Conservation (phyloP, 352 stramenopile species). For the Globisporangium mamillatum region DNA sequence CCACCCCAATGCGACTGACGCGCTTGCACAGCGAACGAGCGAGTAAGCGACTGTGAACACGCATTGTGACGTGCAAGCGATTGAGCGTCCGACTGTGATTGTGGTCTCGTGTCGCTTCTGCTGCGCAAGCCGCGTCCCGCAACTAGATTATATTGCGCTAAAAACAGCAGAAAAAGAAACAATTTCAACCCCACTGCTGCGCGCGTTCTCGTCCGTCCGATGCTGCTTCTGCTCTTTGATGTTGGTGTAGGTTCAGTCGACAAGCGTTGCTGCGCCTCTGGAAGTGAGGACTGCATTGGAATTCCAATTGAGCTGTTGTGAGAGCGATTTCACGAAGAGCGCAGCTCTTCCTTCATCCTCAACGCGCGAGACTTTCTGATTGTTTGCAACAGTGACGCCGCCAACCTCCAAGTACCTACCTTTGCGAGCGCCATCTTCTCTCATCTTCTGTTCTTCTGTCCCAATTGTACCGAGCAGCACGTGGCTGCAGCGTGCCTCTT, state of each 20-base stretch:
- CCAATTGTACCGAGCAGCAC: background rate
- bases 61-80: background rate
- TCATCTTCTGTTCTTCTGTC: background rate
- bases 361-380: background rate
- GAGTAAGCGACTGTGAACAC: too few relatives aligned
- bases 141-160: slow-evolving; percentile 15
- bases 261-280: too few relatives aligned
- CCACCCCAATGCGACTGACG: background rate
- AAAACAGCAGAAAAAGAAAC: background rate
- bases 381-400: background rate
- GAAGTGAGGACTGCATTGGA: too few relatives aligned
- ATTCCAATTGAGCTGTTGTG: too few relatives aligned
- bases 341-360: background rate
- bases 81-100: background rate
- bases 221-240: background rate
- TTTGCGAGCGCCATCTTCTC: background rate
- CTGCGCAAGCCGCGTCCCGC: background rate
- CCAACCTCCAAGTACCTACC: background rate
- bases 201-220: background rate
- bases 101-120: background rate
- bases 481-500: slow-evolving; percentile 3
- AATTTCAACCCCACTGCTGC: background rate
- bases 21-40: background rate
- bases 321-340: background rate
- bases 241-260: background rate